These are phyloP conservation scores for Amaranthus cruentus DNA, from an alignment of 148 eudicot species.

Conservation along the genomic window DNA sequence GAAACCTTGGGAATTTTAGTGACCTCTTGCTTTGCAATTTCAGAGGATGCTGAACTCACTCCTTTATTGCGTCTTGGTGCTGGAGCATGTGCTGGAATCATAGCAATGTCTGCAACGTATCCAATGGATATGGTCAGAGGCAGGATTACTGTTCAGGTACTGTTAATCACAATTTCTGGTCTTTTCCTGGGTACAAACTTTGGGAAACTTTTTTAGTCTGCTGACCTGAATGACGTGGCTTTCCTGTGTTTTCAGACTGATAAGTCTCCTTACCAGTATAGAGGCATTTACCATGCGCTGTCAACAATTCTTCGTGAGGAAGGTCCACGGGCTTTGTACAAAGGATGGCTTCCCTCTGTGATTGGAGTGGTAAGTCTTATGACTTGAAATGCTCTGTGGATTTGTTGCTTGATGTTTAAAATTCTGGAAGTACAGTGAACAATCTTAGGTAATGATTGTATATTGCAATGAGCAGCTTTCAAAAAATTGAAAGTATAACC, in stretches of 20 bases:
- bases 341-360: conserved; percentile 96
- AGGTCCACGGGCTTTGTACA: conserved; percentile 84
- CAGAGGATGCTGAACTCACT: conserved; percentile 86
- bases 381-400: neutral
- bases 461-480: neutral
- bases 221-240: neutral
- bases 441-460: neutral
- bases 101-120: conserved; percentile 95
- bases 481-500: neutral
- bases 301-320: conserved; percentile 80
- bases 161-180: neutral
- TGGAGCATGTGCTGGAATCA: conserved; percentile 93
- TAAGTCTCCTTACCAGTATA: conserved; percentile 69
- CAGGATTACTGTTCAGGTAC: conserved; percentile 85
- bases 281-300: conserved; percentile 89
- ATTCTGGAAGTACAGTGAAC: neutral
- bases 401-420: neutral
- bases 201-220: neutral
- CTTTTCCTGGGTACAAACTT: neutral
- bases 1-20: conserved; percentile 4
- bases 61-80: conserved; percentile 85
- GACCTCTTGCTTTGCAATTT: conserved; percentile 1
- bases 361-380: conserved; percentile 70
- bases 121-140: conserved; percentile 95
- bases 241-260: conserved; percentile 51